These are phyloP conservation scores for Ottelia alismoides DNA, from an alignment of 106 monocot species.

Conservation along the genomic window DNA sequence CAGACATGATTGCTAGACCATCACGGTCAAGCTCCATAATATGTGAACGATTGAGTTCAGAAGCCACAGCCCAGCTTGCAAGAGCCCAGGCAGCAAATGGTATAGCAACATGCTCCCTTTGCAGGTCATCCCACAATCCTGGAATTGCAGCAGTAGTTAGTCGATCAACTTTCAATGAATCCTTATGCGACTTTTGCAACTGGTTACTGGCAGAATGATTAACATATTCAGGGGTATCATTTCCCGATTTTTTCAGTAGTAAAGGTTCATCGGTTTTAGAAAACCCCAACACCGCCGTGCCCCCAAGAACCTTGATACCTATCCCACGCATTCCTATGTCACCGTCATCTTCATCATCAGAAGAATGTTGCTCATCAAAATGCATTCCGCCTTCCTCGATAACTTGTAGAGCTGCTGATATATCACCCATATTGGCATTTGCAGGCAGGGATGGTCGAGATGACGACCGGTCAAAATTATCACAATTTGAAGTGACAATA, in stretches of 20 bases:
- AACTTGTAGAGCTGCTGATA: constrained; percentile 74
- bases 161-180: constrained; percentile 15
- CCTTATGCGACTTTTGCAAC: constrained; percentile 13
- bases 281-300: constrained; percentile 69
- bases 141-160: constrained; percentile 37
- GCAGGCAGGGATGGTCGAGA: constrained; percentile 52
- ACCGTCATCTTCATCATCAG: constrained; percentile 49
- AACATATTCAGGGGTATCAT: constrained; percentile 9
- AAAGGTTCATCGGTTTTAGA: constrained; percentile 23
- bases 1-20: constrained; percentile 69
- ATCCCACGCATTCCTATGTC: constrained; percentile 65
- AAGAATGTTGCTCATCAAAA: constrained; percentile 37
- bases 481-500: constrained; percentile 83
- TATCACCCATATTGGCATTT: constrained; percentile 79
- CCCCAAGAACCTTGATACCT: constrained; percentile 91
- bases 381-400: constrained; percentile 80
- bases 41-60: constrained; percentile 54
- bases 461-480: constrained; percentile 33
- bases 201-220: constrained; percentile 3
- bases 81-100: constrained; percentile 99
- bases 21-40: constrained; percentile 95
- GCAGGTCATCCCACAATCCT: constrained; percentile 97
- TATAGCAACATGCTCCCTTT: constrained; percentile 91
- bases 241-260: constrained; percentile 9
- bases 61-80: constrained; percentile 95